Evolutionary conservation across 1,284 basidiomycete genomes (phyloP), one percentile per base, ranked within the genome.

Genomic region (Microbotryum intermedium): DNA sequence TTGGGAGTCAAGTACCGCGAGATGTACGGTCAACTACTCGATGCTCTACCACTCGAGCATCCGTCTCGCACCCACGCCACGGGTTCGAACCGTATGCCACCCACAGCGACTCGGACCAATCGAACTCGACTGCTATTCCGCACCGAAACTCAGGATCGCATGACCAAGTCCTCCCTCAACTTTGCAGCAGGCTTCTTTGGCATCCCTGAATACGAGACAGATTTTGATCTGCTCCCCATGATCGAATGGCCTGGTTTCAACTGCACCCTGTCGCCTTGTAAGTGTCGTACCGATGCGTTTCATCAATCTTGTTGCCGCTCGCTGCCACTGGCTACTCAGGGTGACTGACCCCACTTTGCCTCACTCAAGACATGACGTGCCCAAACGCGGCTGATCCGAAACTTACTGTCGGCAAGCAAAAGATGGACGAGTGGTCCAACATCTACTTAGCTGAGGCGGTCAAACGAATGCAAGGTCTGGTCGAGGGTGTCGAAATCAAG

Each of bases 381-480:
- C 11, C 39, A 23, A 66, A 68, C 46, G 65, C 62, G 0, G 49
- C 50, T 8, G 28, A 58, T 6, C 5, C 6, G 10, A 52, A 59
- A n/a, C 48, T 64, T 1, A 64, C 55, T 0, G 50, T 48, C 10
- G 61, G 57, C 0, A 50, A 30, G 2, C 28, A 23, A 10, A 56
- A 59, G 28, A 59, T 57, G 53, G 8, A 29, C 6, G 53, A 57
- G 25, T 67, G 67, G 65, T 47, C 55, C 29, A 10, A 34, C 0
- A 80, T 83, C 4, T 94, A 90, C 74, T 81, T 94, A 43, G 76
- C 79, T 55, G 77, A 82, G 50, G 87, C 90, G 0, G 77, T 76
- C 39, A 75, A 78, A 57, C 80, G 90, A n/a, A 72, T 93, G 8
- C 78, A 83, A 60, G 74, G 76, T 20, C 75, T 82, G 65, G 70